phyloP scores from a whole-genome alignment of 164 flowering plant genomes.

The Macadamia integrifolia region DNA sequence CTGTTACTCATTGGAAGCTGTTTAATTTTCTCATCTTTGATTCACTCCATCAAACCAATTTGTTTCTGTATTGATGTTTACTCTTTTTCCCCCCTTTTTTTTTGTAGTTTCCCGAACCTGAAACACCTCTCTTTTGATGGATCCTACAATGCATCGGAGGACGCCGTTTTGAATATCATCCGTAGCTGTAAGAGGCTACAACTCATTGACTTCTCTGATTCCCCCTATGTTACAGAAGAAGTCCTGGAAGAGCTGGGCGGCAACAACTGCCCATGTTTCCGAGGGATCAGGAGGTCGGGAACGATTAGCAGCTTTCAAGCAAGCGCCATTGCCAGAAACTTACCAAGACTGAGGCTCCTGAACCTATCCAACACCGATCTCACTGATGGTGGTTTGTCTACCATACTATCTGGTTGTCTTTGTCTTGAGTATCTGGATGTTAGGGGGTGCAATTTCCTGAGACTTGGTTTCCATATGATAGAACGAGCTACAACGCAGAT shows the following conservation, averaged over 20 bases:
- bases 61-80: background rate
- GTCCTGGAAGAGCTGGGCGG: conserved; percentile 15
- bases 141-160: conserved; percentile 12
- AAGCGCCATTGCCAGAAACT: too few species aligned
- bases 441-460: too few species aligned
- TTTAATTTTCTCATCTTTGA: background rate
- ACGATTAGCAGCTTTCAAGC: background rate
- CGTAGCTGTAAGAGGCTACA: conserved; percentile 12
- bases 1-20: background rate
- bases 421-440: too few species aligned
- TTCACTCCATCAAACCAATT: background rate
- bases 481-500: too few species aligned
- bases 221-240: conserved; percentile 4
- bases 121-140: conserved; percentile 19
- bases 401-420: too few species aligned
- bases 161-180: conserved; percentile 7
- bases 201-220: conserved; percentile 15
- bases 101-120: conserved; percentile 18
- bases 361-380: too few species aligned
- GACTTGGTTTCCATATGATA: too few species aligned
- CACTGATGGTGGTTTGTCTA: too few species aligned
- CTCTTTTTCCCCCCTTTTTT: too few species aligned
- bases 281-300: conserved; percentile 18
- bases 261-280: conserved; percentile 14
- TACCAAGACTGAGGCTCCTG: too few species aligned